Evolutionary conservation across 441 rosid genomes (phyloP), one percentile per base, ranked within the genome.

Genomic region (Mallotus repandus): DNA sequence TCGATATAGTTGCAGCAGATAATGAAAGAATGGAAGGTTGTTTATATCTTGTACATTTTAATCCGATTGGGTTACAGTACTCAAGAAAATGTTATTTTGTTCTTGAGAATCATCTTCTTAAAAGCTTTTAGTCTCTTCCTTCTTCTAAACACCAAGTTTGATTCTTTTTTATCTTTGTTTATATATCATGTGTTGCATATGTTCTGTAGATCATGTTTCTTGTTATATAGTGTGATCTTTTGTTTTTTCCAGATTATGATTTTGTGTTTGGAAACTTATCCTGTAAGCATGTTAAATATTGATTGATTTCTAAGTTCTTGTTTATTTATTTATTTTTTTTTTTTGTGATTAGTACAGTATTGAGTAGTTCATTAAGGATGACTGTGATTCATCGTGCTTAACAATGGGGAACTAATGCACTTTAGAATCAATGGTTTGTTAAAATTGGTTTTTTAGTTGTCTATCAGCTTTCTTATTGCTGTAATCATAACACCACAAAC

Each of bases 51-150:
- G 86, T 94, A 50, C 87, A 97, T 61, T 91, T 89, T 15, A 89
- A 89, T 61, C 82, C 96, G 80, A 74, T 94, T 82, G 96, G 98
- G 32, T 83, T 94, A 32, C 94, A 88, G 80, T 89, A 88, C 85
- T 94, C 98, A 18, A 86, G 89, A 66, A 94, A 92, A 78, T 91
- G 97, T 41, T 92, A 91, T 84, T 91, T 92, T 81, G 83, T 94
- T 80, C 94, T 92, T 19, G 79, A 83, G 63, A 89, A 88, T 84
- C 93, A 89, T 77, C 77, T 83, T 72, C 99, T 94, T 77, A 84
- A 79, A 84, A 85, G 93, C 84, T 94, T 89, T 86, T 92, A 92
- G 79, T 85, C 92, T 4, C 72, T 69, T 25, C 88, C 97, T 19
- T 72, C 68, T 82, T 89, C 97, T 25, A 76, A 79, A 43, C 49